Base-by-base conservation (phyloP, 169 alveolate genomes). In the Eimeria maxima region DNA sequence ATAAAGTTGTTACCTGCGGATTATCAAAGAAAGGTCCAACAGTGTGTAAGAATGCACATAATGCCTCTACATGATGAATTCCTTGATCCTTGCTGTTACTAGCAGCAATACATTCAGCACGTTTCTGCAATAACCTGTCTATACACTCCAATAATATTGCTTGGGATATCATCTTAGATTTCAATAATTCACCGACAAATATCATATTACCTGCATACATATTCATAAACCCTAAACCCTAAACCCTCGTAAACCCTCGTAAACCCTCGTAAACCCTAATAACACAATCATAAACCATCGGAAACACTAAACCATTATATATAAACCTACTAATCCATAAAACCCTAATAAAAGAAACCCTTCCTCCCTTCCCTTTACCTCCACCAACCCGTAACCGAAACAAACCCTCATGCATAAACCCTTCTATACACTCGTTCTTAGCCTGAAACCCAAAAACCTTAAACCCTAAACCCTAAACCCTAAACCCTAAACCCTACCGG, bases 141-240 rank as follows among this genome's bases (percentile, higher is more conserved):
- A 96, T 95, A 71, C 98, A 95, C 97, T 91, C 96, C 45, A 89
- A 94, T 57, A 97, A 90, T 44, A 97, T 95, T 27, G 95, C 91
- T 63, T 95, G 95, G 44, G 98, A 95, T 55, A 97, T 88, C 95
- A 97, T 95, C 93, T 96, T 96, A 63, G 92, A 90, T 80, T 95
- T 95, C 63, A 96, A 95, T 92, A 97, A 67, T 53, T 96, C 97
- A 8, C 97, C 98, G 91, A 97, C 97, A 78, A 97, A 97, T 50
- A 95, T 96, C 97, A 97, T 95, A 84, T 95, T 96, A 65, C 98
- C 95, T 78, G 65, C n/a, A n/a, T n/a, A 16, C 0, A 33, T 42
- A 44, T 11, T 18, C 33, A 33, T 8, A 78, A 38, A 78, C 33
- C 89, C 8, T 27, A 78, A 45, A 78, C 89, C 84, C 84, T 73